Evolutionary conservation across 768 basidiomycete species (phyloP), one percentile per base, ranked within the genome.

Genomic region (Leccinellum albellum): DNA sequence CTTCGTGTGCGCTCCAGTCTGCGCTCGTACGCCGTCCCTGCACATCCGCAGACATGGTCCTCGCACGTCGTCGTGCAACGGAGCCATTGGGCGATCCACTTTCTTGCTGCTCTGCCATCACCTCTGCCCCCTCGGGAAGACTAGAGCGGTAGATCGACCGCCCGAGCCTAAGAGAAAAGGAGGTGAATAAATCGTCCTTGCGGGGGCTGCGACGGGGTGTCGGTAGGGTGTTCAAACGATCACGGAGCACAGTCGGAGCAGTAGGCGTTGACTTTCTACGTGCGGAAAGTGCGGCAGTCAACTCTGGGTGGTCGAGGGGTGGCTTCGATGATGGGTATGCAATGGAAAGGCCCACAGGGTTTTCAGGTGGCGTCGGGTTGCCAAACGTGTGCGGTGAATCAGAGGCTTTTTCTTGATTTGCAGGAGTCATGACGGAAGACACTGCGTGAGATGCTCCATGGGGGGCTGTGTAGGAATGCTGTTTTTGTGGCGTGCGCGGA

Each of bases 1-100:
- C 84, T 62, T 80, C 79, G 53, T 75, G 66, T 17, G 82, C 75
- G 49, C 75, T 82, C 73, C 81, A 84, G 51, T 85, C 83, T 26
- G 85, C 83, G 61, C 84, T 86, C 46, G 73, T 71, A 46, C 83
- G 76, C 63, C 84, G 73, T 15, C 56, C 66, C 29, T 68, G 69
- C 51, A 68, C 70, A 75, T 75, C 42, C 66, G 74, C 55, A 65
- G 82, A 71, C 20, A 63, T 40, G 9, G 66, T 65, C 53, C 70
- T 62, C 0, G 70, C 64, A 37, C 69, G 71, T 31, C 58, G 61
- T 21, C 50, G 64, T 21, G 52, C 40, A 1, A 32, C 40, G 20
- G 57, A 51, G 21, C 40, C 15, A 32, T 54, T 51, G 14, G 49
- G 53, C 9, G 52, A 49, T 31, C 54, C 56, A 31, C 35, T 29